Evolutionary conservation across 225 moss, liverwort and hornwort genomes (phyloP).

Genomic region (Neckera pumila): DNA sequence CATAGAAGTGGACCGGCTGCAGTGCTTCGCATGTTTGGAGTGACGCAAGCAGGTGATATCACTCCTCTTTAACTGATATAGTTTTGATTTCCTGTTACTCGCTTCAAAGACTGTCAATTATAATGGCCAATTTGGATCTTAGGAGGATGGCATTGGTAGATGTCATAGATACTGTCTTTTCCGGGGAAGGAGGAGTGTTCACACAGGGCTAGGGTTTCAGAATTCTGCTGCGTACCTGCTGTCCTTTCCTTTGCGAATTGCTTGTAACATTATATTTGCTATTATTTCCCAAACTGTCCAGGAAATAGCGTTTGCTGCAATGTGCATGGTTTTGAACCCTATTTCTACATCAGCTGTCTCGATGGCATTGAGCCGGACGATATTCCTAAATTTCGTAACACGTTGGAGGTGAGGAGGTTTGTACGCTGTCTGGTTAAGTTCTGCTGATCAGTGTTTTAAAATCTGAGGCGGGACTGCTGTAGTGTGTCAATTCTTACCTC

Average conservation of each 20-base stretch:
- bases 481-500: background rate
- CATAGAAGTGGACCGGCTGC: constrained; percentile 64
- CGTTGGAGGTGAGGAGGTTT: constrained; percentile 58
- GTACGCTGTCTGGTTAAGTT: background rate
- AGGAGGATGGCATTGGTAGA: background rate
- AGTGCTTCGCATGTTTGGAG: constrained; percentile 92
- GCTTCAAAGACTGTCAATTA: background rate
- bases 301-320: constrained; percentile 97
- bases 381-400: constrained; percentile 64
- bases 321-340: constrained; percentile 95
- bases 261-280: background rate
- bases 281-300: constrained; percentile 9
- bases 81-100: background rate
- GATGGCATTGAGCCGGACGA: constrained; percentile 79
- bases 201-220: background rate
- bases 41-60: constrained; percentile 63
- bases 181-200: background rate
- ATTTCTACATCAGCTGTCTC: constrained; percentile 83
- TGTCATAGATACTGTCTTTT: background rate
- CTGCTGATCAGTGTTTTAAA: background rate
- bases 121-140: background rate
- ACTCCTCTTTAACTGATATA: background rate
- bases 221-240: background rate
- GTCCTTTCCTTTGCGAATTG: background rate
- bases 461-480: background rate